A percentile compares a stretch with the other conserved stretches of the same genome.
These are phyloP conservation scores for Termitomyces sp. DNA, from an alignment of 768 basidiomycete genomes.

Conservation along the genomic window DNA sequence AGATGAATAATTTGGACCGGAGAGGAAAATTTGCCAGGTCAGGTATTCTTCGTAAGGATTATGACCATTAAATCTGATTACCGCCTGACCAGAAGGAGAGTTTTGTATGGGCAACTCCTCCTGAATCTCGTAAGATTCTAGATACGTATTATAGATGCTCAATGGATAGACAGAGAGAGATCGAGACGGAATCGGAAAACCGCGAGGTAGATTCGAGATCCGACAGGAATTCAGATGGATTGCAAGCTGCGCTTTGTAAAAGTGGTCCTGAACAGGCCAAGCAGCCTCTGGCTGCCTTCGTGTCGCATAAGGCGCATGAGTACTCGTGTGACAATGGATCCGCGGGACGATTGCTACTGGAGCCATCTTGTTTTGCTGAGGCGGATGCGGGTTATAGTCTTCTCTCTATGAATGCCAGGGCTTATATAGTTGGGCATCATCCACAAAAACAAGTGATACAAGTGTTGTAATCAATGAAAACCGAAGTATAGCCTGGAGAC, in stretches of 20 bases:
- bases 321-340: slow-evolving; percentile 1
- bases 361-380: slow-evolving; percentile 3
- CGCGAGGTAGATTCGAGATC: slow-evolving; percentile 26
- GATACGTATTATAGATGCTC: slow-evolving; percentile 19
- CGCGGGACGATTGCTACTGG: slow-evolving; percentile 3
- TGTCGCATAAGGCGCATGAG: slow-evolving; percentile 3
- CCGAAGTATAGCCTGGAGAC: slow-evolving; percentile 13
- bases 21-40: slow-evolving; percentile 28
- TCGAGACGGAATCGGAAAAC: slow-evolving; percentile 31
- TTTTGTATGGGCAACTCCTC: slow-evolving; percentile 21
- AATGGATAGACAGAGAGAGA: slow-evolving; percentile 15
- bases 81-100: slow-evolving; percentile 18
- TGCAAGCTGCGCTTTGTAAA: slow-evolving; percentile 23
- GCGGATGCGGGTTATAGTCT: neutral
- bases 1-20: slow-evolving; percentile 17
- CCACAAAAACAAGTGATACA: slow-evolving; percentile 10
- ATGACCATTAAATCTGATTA: slow-evolving; percentile 23
- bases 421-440: slow-evolving; percentile 10
- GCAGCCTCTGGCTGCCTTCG: slow-evolving; percentile 4
- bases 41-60: slow-evolving; percentile 15
- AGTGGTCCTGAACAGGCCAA: slow-evolving; percentile 10
- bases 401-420: neutral
- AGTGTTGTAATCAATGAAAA: slow-evolving; percentile 10
- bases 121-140: slow-evolving; percentile 31
- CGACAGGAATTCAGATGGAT: slow-evolving; percentile 24